Conservation (phyloP, 2,329 filamentous ascomycete genomes). For the Septoria linicola region DNA sequence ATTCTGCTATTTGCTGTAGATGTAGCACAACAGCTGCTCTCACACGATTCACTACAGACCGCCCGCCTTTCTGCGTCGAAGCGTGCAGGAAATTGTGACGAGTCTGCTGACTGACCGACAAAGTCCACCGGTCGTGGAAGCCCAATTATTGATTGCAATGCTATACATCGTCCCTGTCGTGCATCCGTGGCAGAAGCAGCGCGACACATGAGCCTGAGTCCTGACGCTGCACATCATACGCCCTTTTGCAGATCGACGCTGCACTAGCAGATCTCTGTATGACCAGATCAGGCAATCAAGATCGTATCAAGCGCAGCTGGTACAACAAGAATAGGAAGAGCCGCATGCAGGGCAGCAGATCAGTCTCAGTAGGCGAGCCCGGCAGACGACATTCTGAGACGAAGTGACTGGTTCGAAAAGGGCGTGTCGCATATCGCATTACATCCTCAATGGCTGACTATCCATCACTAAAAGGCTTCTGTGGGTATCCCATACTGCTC, state of each 20-base stretch:
- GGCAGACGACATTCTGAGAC: not conserved
- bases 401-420: not conserved
- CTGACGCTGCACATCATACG: constrained; percentile 4
- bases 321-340: not conserved
- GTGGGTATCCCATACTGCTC: not conserved
- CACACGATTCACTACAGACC: not conserved
- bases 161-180: not conserved
- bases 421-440: constrained; percentile 4
- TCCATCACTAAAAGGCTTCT: not conserved
- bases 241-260: constrained; percentile 4
- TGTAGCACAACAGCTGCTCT: constrained; percentile 3
- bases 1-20: not conserved
- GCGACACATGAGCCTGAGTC: no score
- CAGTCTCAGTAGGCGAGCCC: not conserved
- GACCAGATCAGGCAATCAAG: not conserved
- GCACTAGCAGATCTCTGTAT: constrained; percentile 11
- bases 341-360: not conserved
- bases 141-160: not conserved
- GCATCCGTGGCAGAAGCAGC: not conserved
- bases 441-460: not conserved
- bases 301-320: constrained; percentile 1
- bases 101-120: not conserved
- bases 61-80: no score
- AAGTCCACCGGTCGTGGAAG: not conserved
- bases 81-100: not conserved